Evolutionary conservation across 257 asterid genomes (phyloP), one percentile per base, ranked within the genome.

Genomic region (Gardenia jasminoides): DNA sequence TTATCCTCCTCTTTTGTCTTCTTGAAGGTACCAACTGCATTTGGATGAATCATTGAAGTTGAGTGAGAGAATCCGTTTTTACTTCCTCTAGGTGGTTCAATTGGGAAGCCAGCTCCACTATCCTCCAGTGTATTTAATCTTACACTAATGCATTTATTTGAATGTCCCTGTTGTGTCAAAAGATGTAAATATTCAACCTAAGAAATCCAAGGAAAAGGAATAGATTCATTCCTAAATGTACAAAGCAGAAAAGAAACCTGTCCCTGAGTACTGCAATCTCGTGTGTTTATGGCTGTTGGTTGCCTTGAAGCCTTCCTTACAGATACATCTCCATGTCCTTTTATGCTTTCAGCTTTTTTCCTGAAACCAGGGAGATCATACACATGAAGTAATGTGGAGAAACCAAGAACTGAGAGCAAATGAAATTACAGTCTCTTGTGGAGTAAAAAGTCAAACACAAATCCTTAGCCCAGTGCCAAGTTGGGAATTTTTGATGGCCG

Each of bases 21-120:
- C 89, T 90, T 79, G 8, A 86, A 67, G 64, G 88, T 80, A 26
- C 85, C 91, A 24, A 64, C 78, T 62, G 93, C 89, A 54, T 83
- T 89, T 7, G 93, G 98, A 81, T 91, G 97, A 80, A 91, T 78
- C 89, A 84, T 91, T 28, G 97, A 88, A 83, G 76, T 89, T 22
- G 97, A 87, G 79, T 88, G 93, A 81, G 85, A 50, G 76, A 81
- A 80, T 56, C 85, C 89, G 2, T 70, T 89, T 84, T 83, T 84
- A 33, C 80, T 83, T 48, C 67, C 90, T 80, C 94, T 81, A 3
- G 90, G 88, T 1, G 94, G 94, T 78, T 88, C 97, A 22, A 88
- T 85, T 43, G 88, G 94, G 85, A 88, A 89, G 10, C 92, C 91
- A 12, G 88, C 81, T 79, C 90, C 90, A 82, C 91, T 82, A 62